Evolutionary conservation across 148 eudicot genomes (phyloP).

Genomic region (Chenopodium album): DNA sequence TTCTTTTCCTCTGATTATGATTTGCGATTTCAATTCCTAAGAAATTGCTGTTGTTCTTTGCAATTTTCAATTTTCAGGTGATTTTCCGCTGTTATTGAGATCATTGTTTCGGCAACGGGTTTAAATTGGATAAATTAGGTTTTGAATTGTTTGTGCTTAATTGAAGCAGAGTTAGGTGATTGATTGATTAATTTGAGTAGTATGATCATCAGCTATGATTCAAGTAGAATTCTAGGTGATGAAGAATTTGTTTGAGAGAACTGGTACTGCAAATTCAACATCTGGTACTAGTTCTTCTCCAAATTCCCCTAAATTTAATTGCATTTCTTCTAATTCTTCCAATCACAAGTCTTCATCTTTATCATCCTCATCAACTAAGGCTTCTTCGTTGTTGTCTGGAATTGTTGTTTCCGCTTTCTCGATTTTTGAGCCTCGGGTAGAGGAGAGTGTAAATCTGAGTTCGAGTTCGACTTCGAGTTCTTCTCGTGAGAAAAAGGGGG

Average conservation of each 20-base stretch:
- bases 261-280: conserved; percentile 33
- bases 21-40: conserved; percentile 2
- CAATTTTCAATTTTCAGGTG: conserved; percentile 2
- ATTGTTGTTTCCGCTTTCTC: conserved; percentile 55
- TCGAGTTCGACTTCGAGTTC: too few species aligned
- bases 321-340: conserved; percentile 37
- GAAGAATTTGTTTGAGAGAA: conserved; percentile 52
- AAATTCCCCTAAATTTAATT: conserved; percentile 38
- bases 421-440: conserved; percentile 45
- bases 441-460: conserved; percentile 12
- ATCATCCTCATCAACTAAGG: conserved; percentile 32
- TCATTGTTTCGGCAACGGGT: neutral
- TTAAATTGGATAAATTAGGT: neutral
- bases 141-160: neutral
- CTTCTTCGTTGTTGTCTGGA: conserved; percentile 47
- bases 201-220: conserved; percentile 25
- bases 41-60: neutral
- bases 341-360: conserved; percentile 34
- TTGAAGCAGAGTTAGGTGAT: neutral
- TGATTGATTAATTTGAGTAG: conserved; percentile 6
- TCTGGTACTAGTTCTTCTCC: conserved; percentile 39
- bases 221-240: conserved; percentile 50
- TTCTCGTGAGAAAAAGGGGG: conserved; percentile 39
- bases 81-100: neutral
- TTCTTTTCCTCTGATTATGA: neutral